These are phyloP conservation scores for Inga leiocalycina DNA, from an alignment of 306 rosid genomes.

Conservation along the genomic window DNA sequence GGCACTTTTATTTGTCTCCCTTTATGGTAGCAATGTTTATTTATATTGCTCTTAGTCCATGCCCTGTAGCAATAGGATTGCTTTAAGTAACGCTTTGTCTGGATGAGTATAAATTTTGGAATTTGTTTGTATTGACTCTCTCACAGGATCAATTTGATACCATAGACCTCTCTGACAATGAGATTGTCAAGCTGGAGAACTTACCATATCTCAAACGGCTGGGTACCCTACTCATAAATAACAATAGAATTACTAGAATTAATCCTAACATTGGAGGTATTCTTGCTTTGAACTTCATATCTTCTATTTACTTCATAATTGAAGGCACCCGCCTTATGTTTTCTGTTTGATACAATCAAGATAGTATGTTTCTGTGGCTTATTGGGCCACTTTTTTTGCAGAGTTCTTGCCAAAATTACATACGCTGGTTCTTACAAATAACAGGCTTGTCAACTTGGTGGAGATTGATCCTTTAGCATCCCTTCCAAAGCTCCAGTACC, in stretches of 20 bases:
- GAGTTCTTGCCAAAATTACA: conserved; percentile 89
- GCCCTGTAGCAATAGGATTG: not conserved
- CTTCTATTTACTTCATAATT: not conserved
- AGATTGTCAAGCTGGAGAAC: conserved; percentile 91
- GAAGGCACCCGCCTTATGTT: not conserved
- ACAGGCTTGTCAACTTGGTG: conserved; percentile 88
- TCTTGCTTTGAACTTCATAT: conserved; percentile 9
- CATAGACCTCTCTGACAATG: conserved; percentile 89
- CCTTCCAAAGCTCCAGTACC: conserved; percentile 78
- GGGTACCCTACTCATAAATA: conserved; percentile 86
- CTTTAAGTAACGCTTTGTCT: not conserved
- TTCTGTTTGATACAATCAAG: not conserved
- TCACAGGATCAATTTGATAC: conserved; percentile 96
- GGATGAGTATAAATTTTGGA: not conserved
- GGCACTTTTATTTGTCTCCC: not conserved
- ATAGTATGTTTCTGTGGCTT: not conserved
- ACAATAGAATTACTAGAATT: conserved; percentile 90
- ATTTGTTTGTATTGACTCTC: conserved; percentile 16
- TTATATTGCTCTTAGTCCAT: not conserved
- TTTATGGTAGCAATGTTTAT: not conserved
- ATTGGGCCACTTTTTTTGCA: conserved; percentile 44
- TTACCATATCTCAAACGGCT: conserved; percentile 82
- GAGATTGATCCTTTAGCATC: conserved; percentile 89
- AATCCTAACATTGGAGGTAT: conserved; percentile 87
- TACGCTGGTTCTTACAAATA: conserved; percentile 86